A percentile compares a stretch with the other conserved stretches of the same genome.
These are phyloP conservation scores for Sarocladiaceae sp. DNA, from an alignment of 2,329 filamentous ascomycete species.

Conservation along the genomic window DNA sequence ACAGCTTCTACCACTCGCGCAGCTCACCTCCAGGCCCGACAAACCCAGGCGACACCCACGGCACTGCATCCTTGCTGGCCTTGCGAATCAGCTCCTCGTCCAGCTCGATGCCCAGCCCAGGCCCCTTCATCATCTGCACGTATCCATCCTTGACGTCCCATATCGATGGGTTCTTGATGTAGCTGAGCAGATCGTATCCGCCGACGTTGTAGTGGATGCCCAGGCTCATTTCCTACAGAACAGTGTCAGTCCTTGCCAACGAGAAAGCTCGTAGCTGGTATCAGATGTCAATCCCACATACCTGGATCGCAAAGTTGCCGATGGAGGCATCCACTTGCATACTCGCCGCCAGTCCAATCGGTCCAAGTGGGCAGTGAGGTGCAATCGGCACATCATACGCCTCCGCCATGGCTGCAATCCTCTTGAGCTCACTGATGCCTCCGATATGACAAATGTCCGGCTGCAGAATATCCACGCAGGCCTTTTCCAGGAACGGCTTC, in stretches of 20 bases:
- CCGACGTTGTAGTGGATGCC: conserved; percentile 75
- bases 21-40: conserved; percentile 60
- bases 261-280: too few relatives aligned
- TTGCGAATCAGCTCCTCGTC: conserved; percentile 62
- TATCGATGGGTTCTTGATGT: conserved; percentile 57
- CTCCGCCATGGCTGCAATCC: conserved; percentile 66
- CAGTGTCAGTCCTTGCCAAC: too few relatives aligned
- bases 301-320: conserved; percentile 63
- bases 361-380: conserved; percentile 67
- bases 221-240: conserved; percentile 61
- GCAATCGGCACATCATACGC: conserved; percentile 68
- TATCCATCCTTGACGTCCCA: conserved; percentile 63
- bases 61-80: conserved; percentile 48
- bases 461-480: conserved; percentile 64
- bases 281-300: too few relatives aligned
- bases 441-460: conserved; percentile 67
- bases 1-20: conserved; percentile 55
- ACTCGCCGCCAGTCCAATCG: conserved; percentile 65
- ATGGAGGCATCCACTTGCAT: conserved; percentile 58
- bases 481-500: conserved; percentile 62
- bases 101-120: conserved; percentile 57
- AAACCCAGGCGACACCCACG: conserved; percentile 63
- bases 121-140: conserved; percentile 51
- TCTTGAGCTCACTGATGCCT: conserved; percentile 64
- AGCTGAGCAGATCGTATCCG: conserved; percentile 58